Percentiles rank a stretch among this genome's conserved stretches.
These are phyloP conservation scores for Fagopyrum homotropicum DNA, from an alignment of 148 eudicot species.

Conservation along the genomic window DNA sequence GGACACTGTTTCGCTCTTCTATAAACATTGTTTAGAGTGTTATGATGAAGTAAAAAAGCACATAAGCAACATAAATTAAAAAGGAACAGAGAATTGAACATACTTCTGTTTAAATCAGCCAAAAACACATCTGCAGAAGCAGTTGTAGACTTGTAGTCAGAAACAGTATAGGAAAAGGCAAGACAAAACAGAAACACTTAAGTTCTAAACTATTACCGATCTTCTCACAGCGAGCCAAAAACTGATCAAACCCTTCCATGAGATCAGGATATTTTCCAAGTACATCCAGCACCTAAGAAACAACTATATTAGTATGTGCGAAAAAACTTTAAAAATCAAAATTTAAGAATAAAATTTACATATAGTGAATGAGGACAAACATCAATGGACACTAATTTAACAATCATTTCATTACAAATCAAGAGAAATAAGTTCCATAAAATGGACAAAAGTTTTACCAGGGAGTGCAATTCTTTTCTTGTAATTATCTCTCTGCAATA, in stretches of 20 bases:
- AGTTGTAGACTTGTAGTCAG: conserved; percentile 7
- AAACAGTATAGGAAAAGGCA: not conserved
- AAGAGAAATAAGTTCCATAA: not conserved
- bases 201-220: conserved; percentile 29
- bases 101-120: conserved; percentile 32
- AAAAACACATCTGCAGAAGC: conserved; percentile 36
- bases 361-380: not conserved
- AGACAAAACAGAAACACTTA: conserved; percentile 7
- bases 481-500: conserved; percentile 30
- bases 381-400: not conserved
- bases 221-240: conserved; percentile 36
- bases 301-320: not conserved
- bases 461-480: conserved; percentile 26
- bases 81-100: not conserved
- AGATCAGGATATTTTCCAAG: conserved; percentile 44
- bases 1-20: conserved; percentile 17
- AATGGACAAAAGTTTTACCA: conserved; percentile 28
- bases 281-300: conserved; percentile 33
- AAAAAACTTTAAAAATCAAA: not conserved
- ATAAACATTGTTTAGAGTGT: not conserved
- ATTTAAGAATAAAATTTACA: not conserved
- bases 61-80: not conserved
- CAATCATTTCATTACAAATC: not conserved
- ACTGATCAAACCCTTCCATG: conserved; percentile 42
- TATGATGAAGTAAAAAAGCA: not conserved